These are phyloP conservation scores for Geotrichum ghanense DNA, from an alignment of 805 yeast genomes.

Conservation along the genomic window DNA sequence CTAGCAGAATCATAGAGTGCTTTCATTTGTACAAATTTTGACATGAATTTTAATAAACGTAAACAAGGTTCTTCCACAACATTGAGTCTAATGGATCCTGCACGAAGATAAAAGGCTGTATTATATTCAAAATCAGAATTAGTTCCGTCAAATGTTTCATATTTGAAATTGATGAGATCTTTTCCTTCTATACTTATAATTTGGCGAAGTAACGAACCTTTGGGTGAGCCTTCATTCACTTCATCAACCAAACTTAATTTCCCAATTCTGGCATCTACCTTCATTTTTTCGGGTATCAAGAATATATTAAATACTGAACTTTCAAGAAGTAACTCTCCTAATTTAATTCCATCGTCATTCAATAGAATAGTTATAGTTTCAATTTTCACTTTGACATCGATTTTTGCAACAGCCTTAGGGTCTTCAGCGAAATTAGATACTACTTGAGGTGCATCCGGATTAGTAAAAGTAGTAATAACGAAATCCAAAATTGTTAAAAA, in stretches of 20 bases:
- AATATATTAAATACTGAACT: conserved; percentile 59
- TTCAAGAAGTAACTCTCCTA: conserved; percentile 69
- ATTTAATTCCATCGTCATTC: conserved; percentile 70
- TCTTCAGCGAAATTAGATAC: conserved; percentile 1
- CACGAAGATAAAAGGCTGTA: conserved; percentile 47
- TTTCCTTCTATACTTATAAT: conserved; percentile 72
- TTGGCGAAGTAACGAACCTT: conserved; percentile 48
- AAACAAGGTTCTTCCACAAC: conserved; percentile 75
- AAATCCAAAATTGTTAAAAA: conserved; percentile 70
- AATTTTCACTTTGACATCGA: conserved; percentile 54
- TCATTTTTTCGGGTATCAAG: conserved; percentile 67
- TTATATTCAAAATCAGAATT: conserved; percentile 37
- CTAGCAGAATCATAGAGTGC: conserved; percentile 81
- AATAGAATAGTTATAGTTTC: conserved; percentile 64
- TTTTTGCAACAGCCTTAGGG: conserved; percentile 16
- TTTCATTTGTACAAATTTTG: conserved; percentile 76
- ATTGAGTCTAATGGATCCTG: conserved; percentile 67
- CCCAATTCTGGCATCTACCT: conserved; percentile 61
- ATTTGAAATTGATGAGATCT: conserved; percentile 67
- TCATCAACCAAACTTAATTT: conserved; percentile 72
- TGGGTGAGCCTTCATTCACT: conserved; percentile 42
- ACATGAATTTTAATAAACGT: conserved; percentile 52
- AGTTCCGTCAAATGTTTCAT: conserved; percentile 65
- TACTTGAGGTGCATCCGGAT: conserved; percentile 50
- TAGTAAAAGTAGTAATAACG: conserved; percentile 75